Evolutionary conservation across 2,329 filamentous ascomycete genomes (phyloP).

Genomic region (Cytospora piceae): DNA sequence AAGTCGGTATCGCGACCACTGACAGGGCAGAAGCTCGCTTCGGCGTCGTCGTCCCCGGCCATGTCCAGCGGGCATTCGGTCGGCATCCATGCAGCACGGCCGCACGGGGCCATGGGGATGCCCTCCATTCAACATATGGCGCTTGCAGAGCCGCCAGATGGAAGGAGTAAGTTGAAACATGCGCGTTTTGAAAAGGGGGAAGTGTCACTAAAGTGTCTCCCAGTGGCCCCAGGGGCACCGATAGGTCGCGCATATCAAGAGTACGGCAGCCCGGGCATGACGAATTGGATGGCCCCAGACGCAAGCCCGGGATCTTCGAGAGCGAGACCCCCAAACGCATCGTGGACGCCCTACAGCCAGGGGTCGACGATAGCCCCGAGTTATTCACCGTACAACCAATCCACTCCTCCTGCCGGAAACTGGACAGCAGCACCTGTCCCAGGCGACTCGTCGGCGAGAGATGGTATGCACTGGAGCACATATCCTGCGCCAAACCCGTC

Average conservation of each 20-base stretch:
- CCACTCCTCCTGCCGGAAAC: conserved; percentile 40
- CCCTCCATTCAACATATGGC: conserved; percentile 51
- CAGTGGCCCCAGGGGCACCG: conserved; percentile 17
- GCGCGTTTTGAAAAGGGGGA: no score
- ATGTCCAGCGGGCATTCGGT: conserved; percentile 47
- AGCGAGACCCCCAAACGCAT: conserved; percentile 41
- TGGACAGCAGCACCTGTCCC: conserved; percentile 38
- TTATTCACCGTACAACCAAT: conserved; percentile 54
- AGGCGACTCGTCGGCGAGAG: conserved; percentile 44
- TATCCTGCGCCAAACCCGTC: conserved; percentile 46
- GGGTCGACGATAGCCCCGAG: conserved; percentile 53
- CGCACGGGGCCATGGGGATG: conserved; percentile 50
- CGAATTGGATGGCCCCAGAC: conserved; percentile 52
- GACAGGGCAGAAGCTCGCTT: conserved; percentile 45
- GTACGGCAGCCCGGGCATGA: conserved; percentile 43
- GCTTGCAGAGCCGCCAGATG: conserved; percentile 41
- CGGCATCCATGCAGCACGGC: conserved; percentile 46
- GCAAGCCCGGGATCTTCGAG: conserved; percentile 43
- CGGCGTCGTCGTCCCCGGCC: conserved; percentile 54
- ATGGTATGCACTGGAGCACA: conserved; percentile 50
- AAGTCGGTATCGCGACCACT: conserved; percentile 47
- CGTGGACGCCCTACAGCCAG: conserved; percentile 55
- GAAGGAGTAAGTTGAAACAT: conserved; percentile 46
- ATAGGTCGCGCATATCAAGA: conserved; percentile 41
- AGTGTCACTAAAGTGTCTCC: not conserved